Evolutionary conservation across 495 filamentous ascomycete species (phyloP).

Genomic region (Astrocystis sublimbata): DNA sequence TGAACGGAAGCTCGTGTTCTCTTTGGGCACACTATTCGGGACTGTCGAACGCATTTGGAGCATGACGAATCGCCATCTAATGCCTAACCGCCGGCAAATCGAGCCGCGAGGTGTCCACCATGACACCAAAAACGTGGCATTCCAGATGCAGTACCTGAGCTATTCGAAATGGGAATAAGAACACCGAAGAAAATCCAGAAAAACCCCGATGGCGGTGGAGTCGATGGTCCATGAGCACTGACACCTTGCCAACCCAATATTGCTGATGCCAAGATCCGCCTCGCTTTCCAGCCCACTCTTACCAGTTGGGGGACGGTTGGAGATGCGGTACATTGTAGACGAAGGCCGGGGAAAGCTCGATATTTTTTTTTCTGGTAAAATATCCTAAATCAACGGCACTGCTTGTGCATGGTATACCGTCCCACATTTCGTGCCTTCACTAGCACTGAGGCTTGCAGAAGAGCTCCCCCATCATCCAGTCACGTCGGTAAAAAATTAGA

Average conservation of each 20-base stretch:
- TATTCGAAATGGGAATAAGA: too few species aligned
- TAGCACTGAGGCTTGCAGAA: conserved; percentile 5
- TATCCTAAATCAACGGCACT: conserved; percentile 37
- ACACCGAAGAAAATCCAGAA: not conserved
- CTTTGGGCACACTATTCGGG: conserved; percentile 20
- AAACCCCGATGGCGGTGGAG: not conserved
- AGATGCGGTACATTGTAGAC: conserved; percentile 1
- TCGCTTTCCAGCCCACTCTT: conserved; percentile 15
- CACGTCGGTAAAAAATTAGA: conserved; percentile 21
- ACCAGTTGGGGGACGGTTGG: not conserved
- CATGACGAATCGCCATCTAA: conserved; percentile 27
- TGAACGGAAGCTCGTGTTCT: conserved; percentile 14
- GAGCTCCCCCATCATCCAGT: not conserved
- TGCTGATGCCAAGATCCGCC: conserved; percentile 23
- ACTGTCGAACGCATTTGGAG: conserved; percentile 5
- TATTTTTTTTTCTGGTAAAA: conserved; percentile 29
- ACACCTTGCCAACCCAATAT: conserved; percentile 17
- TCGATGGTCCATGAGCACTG: conserved; percentile 1
- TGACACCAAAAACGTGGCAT: conserved; percentile 1
- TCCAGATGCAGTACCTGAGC: not conserved
- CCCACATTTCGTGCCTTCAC: conserved; percentile 3
- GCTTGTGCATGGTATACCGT: conserved; percentile 27
- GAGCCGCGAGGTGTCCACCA: conserved; percentile 12
- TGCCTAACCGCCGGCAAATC: conserved; percentile 26
- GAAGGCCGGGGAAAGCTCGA: conserved; percentile 13